phyloP scores from a whole-genome alignment of 139 green algal species.

The Volvox reticuliferus region DNA sequence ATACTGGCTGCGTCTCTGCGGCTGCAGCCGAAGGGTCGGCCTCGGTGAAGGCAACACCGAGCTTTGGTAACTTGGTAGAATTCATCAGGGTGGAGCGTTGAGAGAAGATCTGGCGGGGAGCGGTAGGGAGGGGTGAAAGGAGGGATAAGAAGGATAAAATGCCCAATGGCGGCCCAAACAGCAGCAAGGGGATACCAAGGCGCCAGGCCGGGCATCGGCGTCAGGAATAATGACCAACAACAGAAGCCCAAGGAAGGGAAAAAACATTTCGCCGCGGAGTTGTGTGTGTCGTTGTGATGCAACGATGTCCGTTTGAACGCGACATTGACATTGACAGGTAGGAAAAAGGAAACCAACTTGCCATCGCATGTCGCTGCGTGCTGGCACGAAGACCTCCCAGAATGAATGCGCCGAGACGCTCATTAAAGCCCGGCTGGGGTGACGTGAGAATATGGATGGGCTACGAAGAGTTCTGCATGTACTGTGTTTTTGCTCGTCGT shows the following conservation, averaged over 20 bases:
- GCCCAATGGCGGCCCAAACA: background rate
- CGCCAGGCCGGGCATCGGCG: background rate
- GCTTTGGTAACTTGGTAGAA: background rate
- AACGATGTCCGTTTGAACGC: no score
- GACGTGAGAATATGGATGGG: background rate
- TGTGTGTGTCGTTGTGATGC: background rate
- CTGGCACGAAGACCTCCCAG: no score
- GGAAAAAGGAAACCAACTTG: no score
- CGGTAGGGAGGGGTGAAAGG: background rate
- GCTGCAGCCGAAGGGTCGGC: background rate
- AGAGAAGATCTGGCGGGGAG: background rate
- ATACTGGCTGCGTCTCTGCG: background rate
- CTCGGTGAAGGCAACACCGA: background rate
- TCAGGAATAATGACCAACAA: background rate
- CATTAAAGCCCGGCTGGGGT: no score
- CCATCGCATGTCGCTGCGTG: no score
- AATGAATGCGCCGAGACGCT: no score
- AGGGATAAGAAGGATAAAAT: background rate
- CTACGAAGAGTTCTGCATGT: background rate
- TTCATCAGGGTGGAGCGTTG: background rate
- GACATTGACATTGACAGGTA: no score
- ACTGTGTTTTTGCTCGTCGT: background rate
- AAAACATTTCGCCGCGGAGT: background rate
- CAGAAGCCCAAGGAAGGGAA: background rate
- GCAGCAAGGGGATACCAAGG: background rate